Conservation (phyloP, 176 grass and related monocot genomes). For the Triticum dicoccoides region DNA sequence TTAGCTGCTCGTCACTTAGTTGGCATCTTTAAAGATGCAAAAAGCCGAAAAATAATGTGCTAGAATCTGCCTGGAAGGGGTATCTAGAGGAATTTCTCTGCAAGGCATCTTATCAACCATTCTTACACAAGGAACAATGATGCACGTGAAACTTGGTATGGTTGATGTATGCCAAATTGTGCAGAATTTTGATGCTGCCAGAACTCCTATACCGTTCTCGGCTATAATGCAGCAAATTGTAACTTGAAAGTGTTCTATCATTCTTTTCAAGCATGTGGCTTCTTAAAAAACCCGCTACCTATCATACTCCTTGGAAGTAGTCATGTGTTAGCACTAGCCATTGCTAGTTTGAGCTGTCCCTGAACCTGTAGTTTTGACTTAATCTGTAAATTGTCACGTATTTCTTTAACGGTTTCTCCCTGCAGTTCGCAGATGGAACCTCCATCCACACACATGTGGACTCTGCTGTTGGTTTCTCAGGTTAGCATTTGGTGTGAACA, state of each 20-base stretch:
- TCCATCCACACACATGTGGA: conserved; percentile 94
- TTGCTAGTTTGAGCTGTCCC: not conserved
- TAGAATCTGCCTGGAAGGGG: conserved; percentile 1
- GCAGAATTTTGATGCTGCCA: conserved; percentile 2
- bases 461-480: conserved; percentile 92
- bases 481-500: conserved; percentile 47
- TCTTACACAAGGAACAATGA: not conserved
- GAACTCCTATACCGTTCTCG: not conserved
- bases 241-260: not conserved
- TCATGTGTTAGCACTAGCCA: not conserved
- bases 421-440: conserved; percentile 77
- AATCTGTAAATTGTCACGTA: not conserved
- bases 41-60: not conserved
- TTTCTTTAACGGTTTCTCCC: conserved; percentile 16
- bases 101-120: conserved; percentile 2
- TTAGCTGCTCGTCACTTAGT: not conserved
- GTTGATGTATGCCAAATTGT: conserved; percentile 1
- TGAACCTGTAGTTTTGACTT: not conserved
- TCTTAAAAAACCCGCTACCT: not conserved
- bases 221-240: not conserved
- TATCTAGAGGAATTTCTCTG: not conserved
- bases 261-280: not conserved
- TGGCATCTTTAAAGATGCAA: conserved; percentile 4
- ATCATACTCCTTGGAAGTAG: not conserved
- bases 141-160: not conserved